Evolutionary conservation across 78 protist genomes (phyloP).

Genomic region (Dictyostelium firmibasis): DNA sequence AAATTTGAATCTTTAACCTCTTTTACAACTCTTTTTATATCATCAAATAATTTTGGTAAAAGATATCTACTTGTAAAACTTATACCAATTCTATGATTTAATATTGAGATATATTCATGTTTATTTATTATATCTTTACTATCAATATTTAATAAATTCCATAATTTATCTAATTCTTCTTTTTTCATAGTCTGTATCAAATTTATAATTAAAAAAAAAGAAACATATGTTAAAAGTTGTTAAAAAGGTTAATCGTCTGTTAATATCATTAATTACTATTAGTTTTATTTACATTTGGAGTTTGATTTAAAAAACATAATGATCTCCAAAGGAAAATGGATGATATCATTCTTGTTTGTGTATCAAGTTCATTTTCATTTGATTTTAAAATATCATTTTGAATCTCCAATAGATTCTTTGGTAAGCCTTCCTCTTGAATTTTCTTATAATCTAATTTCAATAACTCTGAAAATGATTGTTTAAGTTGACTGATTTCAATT

Average conservation of each 20-base stretch:
- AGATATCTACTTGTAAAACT: conserved; percentile 7
- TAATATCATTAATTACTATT: background rate
- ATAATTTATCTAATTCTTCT: background rate
- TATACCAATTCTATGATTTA: background rate
- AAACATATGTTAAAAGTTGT: too few species aligned
- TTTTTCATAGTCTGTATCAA: background rate
- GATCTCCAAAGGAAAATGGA: background rate
- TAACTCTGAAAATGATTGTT: background rate
- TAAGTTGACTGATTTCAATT: background rate
- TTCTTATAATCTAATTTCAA: background rate
- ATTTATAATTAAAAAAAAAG: background rate
- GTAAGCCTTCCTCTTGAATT: background rate
- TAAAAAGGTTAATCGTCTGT: too few species aligned
- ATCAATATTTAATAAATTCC: background rate
- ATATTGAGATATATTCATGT: background rate
- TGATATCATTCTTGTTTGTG: background rate
- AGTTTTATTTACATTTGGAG: background rate
- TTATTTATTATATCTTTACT: background rate
- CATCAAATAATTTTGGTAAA: background rate
- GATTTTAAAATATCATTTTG: background rate
- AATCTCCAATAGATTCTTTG: background rate
- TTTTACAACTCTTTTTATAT: background rate
- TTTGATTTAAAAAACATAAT: background rate
- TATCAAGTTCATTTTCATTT: background rate
- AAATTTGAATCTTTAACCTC: background rate